A percentile compares a stretch with the other conserved stretches of the same genome.
These are phyloP conservation scores for Arthroderma sp. DNA, from an alignment of 2,329 filamentous ascomycete genomes.

Conservation along the genomic window DNA sequence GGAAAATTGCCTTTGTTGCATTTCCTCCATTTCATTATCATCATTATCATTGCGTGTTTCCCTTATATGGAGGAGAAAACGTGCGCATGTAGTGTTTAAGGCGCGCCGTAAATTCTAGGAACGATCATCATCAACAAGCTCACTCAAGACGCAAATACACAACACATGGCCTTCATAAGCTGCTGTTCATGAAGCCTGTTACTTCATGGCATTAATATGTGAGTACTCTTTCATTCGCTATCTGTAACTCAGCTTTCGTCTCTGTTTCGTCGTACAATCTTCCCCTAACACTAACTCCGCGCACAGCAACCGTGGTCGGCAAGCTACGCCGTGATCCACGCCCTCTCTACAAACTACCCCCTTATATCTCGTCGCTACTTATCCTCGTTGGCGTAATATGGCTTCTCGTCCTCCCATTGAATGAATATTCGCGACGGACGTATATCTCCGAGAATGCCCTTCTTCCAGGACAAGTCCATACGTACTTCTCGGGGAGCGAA, in stretches of 20 bases:
- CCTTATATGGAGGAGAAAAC: too few species aligned
- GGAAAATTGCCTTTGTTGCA: too few species aligned
- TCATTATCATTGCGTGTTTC: too few species aligned
- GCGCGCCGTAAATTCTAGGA: too few species aligned
- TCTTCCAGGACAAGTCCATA: slow-evolving; percentile 89
- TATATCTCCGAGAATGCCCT: slow-evolving; percentile 98
- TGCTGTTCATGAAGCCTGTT: slow-evolving; percentile 16
- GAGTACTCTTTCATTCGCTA: slow-evolving; percentile 12
- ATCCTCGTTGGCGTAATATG: slow-evolving; percentile 75
- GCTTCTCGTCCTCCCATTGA: slow-evolving; percentile 77
- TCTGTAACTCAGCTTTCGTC: not conserved
- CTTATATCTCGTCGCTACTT: slow-evolving; percentile 74
- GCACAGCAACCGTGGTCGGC: slow-evolving; percentile 24
- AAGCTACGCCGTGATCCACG: slow-evolving; percentile 64
- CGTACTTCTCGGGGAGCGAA: slow-evolving; percentile 92
- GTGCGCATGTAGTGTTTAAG: too few species aligned
- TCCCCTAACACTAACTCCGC: not conserved
- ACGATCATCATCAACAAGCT: too few species aligned
- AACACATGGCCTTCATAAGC: slow-evolving; percentile 13
- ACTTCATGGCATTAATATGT: slow-evolving; percentile 29
- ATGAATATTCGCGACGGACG: slow-evolving; percentile 80
- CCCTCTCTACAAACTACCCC: slow-evolving; percentile 58
- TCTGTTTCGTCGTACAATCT: not conserved
- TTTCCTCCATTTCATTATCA: too few species aligned
- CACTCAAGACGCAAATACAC: too few species aligned